Evolutionary conservation across 2,329 filamentous ascomycete genomes (phyloP).

Genomic region (Aspergillus vadensis): DNA sequence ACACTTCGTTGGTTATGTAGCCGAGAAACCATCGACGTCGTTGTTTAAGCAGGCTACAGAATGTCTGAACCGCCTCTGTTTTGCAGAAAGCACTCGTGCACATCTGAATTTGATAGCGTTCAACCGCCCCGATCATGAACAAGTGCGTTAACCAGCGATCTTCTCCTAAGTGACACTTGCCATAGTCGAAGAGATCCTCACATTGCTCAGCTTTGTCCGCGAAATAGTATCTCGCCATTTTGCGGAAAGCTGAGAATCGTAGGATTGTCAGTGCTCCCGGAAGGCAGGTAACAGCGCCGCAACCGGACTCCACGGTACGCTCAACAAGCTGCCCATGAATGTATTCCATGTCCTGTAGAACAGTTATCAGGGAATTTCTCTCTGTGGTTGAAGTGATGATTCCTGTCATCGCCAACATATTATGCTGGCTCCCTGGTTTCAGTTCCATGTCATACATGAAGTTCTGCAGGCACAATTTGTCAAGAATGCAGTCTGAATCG

Average conservation of each 20-base stretch:
- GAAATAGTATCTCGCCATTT: constrained; percentile 98
- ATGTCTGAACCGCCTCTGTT: constrained; percentile 92
- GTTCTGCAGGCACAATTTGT: constrained; percentile 89
- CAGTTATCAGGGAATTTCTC: constrained; percentile 83
- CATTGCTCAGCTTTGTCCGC: constrained; percentile 95
- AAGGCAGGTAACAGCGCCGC: constrained; percentile 90
- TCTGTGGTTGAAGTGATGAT: constrained; percentile 93
- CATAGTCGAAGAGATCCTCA: constrained; percentile 94
- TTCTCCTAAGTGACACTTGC: constrained; percentile 91
- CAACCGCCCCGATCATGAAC: constrained; percentile 96
- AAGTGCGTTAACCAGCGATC: constrained; percentile 96
- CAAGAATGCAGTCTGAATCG: constrained; percentile 93
- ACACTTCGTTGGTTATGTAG: constrained; percentile 96
- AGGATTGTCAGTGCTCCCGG: constrained; percentile 95
- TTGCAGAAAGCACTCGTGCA: constrained; percentile 98
- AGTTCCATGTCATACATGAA: constrained; percentile 99
- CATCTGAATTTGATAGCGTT: constrained; percentile 95
- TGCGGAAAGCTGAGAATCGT: constrained; percentile 91
- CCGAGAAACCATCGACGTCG: constrained; percentile 94
- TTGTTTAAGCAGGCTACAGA: constrained; percentile 84
- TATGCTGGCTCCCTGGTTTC: constrained; percentile 84
- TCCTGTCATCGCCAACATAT: constrained; percentile 97
- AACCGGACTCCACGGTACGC: constrained; percentile 90
- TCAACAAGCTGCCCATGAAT: constrained; percentile 96
- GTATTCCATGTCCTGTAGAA: constrained; percentile 97